Base-by-base conservation (phyloP, 495 filamentous ascomycete genomes). In the Ramalina intermedia region DNA sequence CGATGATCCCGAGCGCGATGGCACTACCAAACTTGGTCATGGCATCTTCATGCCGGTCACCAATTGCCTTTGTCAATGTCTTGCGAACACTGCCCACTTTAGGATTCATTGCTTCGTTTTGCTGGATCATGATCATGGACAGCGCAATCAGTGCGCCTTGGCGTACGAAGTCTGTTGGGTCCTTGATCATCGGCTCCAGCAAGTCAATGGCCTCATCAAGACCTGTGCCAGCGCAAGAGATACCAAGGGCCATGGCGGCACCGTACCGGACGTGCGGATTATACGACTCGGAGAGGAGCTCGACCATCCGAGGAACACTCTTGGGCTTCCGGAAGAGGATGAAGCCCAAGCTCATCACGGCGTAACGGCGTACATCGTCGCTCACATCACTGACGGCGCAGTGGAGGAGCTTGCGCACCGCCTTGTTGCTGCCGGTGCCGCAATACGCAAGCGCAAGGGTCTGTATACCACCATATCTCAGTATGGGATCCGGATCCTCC, bases 21-120 rank as follows among this genome's bases (percentile, higher is more conserved):
- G 93, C 86, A 53, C 86, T 88, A 48, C 93, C 93, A 48, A 96
- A 96, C 62, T 96, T 99, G 53, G 93, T 90, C 91, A 99, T 96
- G 40, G 93, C 93, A 69, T 99, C 93, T 59, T 99, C 93, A 60
- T 99, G 93, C 24, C 93, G 80, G 61, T 99, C 93, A 38, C 84
- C 79, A 38, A 96, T 80, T 57, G 94, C 84, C 69, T 94, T 91
- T 71, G 82, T 82, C 48, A 94, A 76, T 20, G 81, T 82, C 66
- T 91, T 91, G 41, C 87, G 77, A 41, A 93, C 80, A 6, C 78
- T 76, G 26, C 78, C 77, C 24, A 91, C 85, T 62, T 91, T 88
- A 50, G 87, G 85, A 62, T 94, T 94, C 85, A 91, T 90, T 24
- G 80, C 81, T 67, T 94, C 87, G 57, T 96, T 96, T 62, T 96